Evolutionary conservation across 2,329 filamentous ascomycete species (phyloP).

Genomic region (Talaromyces rugulosus): DNA sequence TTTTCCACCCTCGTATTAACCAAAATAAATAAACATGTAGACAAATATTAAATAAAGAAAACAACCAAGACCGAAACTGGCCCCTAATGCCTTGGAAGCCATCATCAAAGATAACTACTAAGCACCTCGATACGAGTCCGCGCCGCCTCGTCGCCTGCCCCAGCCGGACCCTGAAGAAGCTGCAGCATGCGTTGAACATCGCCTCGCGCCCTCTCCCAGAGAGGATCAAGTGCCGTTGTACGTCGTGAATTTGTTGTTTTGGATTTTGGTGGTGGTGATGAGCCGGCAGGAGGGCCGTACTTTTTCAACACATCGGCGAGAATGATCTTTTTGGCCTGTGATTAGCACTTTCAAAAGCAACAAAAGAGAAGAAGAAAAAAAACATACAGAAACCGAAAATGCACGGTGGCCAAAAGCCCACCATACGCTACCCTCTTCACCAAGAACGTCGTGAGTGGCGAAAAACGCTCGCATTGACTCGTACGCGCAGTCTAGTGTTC

Average conservation of each 20-base stretch:
- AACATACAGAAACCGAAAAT: conserved; percentile 11
- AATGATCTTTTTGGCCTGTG: conserved; percentile 5
- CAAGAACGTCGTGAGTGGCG: conserved; percentile 9
- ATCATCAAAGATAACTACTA: conserved; percentile 9
- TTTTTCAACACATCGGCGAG: conserved; percentile 10
- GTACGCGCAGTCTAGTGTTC: conserved; percentile 9
- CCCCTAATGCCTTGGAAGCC: background rate
- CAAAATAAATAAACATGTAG: too few relatives aligned
- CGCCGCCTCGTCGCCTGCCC: conserved; percentile 4
- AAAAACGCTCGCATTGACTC: conserved; percentile 13
- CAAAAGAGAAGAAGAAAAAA: background rate
- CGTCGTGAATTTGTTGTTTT: background rate
- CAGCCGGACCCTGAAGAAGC: conserved; percentile 4
- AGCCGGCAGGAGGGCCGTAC: background rate
- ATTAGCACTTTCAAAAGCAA: background rate
- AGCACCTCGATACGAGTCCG: conserved; percentile 12
- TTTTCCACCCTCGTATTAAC: background rate
- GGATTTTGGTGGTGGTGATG: background rate
- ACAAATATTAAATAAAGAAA: background rate
- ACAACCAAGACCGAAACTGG: background rate
- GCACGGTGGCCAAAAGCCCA: conserved; percentile 14
- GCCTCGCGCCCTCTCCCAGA: conserved; percentile 7
- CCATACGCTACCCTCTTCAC: conserved; percentile 12
- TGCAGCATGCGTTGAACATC: conserved; percentile 12
- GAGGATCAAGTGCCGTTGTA: conserved; percentile 1